phyloP scores from a whole-genome alignment of 495 filamentous ascomycete genomes.

The Astrothelium macrocarpum region DNA sequence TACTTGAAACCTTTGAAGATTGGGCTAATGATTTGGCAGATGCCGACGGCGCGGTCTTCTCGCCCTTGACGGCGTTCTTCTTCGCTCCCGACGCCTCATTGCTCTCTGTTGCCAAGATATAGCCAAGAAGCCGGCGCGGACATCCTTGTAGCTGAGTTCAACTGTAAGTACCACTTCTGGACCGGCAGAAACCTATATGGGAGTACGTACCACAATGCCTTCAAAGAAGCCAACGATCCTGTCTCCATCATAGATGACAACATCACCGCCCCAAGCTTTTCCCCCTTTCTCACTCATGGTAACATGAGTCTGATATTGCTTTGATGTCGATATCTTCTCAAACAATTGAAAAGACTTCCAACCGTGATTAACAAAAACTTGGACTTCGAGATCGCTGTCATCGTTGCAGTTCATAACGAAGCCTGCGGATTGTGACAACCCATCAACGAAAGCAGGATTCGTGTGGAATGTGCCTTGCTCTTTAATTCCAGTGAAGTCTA shows the following conservation, averaged over 20 bases:
- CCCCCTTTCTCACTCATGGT: constrained; percentile 8
- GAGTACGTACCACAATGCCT: constrained; percentile 13
- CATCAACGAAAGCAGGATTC: constrained; percentile 18
- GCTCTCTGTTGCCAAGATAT: neutral
- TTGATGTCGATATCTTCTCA: constrained; percentile 22
- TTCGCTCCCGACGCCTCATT: neutral
- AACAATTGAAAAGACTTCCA: constrained; percentile 5
- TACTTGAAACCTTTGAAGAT: neutral
- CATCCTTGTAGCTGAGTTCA: constrained; percentile 3
- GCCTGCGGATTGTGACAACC: constrained; percentile 18
- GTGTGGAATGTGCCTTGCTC: constrained; percentile 15
- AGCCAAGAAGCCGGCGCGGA: constrained; percentile 7
- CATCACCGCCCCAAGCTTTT: constrained; percentile 9
- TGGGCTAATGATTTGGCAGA: neutral
- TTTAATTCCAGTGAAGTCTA: constrained; percentile 7
- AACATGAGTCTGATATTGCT: constrained; percentile 28
- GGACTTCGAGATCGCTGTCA: constrained; percentile 7
- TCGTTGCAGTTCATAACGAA: constrained; percentile 20
- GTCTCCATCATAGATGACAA: constrained; percentile 16
- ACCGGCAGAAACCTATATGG: constrained; percentile 8
- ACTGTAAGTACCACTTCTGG: constrained; percentile 3
- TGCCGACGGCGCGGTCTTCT: neutral
- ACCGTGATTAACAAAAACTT: constrained; percentile 14
- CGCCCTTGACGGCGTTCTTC: neutral
- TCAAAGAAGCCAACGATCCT: constrained; percentile 10